Conservation (phyloP, 75 land plant genomes). For the Gnetum montanum region DNA sequence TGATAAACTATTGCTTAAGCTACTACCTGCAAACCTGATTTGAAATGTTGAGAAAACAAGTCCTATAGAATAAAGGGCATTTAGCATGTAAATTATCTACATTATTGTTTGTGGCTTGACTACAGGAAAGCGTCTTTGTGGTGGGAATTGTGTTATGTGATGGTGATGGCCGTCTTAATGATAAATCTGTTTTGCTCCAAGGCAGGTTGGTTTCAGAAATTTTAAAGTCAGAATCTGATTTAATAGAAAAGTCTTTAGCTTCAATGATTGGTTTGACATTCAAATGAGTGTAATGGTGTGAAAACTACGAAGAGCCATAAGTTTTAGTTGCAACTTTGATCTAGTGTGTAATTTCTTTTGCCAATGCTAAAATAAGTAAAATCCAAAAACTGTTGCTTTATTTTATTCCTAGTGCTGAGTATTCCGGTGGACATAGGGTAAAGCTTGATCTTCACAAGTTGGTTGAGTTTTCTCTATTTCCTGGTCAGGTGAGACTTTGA, state of each 20-base stretch:
- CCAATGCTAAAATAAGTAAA: too few relatives aligned
- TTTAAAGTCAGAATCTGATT: background rate
- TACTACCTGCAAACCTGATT: too few relatives aligned
- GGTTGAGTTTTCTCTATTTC: slow-evolving; percentile 70
- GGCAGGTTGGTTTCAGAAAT: slow-evolving; percentile 89
- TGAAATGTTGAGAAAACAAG: too few relatives aligned
- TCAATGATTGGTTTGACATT: too few relatives aligned
- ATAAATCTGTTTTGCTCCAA: slow-evolving; percentile 77
- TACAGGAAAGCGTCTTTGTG: slow-evolving; percentile 68
- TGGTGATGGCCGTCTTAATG: slow-evolving; percentile 91
- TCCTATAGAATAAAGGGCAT: too few relatives aligned
- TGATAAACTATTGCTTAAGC: too few relatives aligned
- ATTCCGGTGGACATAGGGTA: slow-evolving; percentile 87
- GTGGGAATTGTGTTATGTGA: slow-evolving; percentile 93
- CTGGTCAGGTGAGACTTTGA: slow-evolving; percentile 67
- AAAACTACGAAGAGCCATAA: too few relatives aligned
- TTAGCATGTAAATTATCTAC: slow-evolving; percentile 50
- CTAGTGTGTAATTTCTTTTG: too few relatives aligned
- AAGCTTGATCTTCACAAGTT: slow-evolving; percentile 80
- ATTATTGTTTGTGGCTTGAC: background rate
- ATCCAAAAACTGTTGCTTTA: too few relatives aligned
- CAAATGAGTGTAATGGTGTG: too few relatives aligned
- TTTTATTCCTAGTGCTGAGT: slow-evolving; percentile 65
- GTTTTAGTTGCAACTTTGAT: too few relatives aligned
- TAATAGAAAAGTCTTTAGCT: too few relatives aligned